Evolutionary conservation across 2,329 filamentous ascomycete genomes (phyloP).

Genomic region (Golovinomyces cichoracearum): DNA sequence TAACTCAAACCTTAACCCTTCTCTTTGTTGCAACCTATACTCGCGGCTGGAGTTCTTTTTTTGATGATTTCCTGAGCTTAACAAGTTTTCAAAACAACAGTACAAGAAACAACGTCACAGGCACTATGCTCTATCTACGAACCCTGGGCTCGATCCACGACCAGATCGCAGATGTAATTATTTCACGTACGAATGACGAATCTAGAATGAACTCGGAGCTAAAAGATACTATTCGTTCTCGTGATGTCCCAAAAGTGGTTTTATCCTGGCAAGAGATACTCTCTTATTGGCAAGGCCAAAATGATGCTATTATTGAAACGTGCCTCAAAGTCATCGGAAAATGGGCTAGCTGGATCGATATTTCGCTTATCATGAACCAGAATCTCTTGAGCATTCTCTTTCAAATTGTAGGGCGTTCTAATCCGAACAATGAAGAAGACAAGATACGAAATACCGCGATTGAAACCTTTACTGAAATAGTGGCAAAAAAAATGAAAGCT

Average conservation of each 20-base stretch:
- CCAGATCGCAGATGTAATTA: slow-evolving; percentile 80
- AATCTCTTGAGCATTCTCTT: slow-evolving; percentile 65
- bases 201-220: slow-evolving; percentile 66
- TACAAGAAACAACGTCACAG: slow-evolving; percentile 40
- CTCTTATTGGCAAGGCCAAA: slow-evolving; percentile 37
- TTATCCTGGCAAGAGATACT: slow-evolving; percentile 81
- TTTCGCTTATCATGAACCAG: slow-evolving; percentile 73
- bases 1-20: slow-evolving; percentile 84
- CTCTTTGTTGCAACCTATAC: slow-evolving; percentile 74
- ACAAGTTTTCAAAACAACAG: slow-evolving; percentile 36
- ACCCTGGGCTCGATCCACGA: slow-evolving; percentile 79
- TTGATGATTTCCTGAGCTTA: slow-evolving; percentile 66
- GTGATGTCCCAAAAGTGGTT: slow-evolving; percentile 73
- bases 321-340: slow-evolving; percentile 77
- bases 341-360: slow-evolving; percentile 98
- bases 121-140: slow-evolving; percentile 67
- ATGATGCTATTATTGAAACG: slow-evolving; percentile 55
- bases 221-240: slow-evolving; percentile 67
- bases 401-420: slow-evolving; percentile 57
- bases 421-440: slow-evolving; percentile 35
- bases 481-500: slow-evolving; percentile 92
- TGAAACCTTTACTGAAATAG: slow-evolving; percentile 84
- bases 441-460: slow-evolving; percentile 74
- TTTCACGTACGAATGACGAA: slow-evolving; percentile 52
- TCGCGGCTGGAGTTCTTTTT: slow-evolving; percentile 64